Evolutionary conservation across 2,329 filamentous ascomycete genomes (phyloP), one percentile per base, ranked within the genome.

Genomic region (Mycosphaerella arachidis): DNA sequence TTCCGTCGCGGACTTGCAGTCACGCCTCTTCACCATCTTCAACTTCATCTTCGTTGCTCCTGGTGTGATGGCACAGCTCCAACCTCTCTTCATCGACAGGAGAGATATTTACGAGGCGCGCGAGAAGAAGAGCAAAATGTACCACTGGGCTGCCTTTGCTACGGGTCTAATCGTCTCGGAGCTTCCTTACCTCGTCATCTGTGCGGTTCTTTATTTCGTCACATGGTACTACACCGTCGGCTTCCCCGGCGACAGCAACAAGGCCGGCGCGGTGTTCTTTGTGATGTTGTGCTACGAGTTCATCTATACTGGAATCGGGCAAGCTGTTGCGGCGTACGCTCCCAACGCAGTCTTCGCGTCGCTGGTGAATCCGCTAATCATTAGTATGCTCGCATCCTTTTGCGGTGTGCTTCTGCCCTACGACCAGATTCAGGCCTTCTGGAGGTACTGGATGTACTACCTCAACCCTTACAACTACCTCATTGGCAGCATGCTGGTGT

Each of bases 71-170:
- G 79, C 83, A 55, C 82, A 84, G 66, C 83, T 85, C 48, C 83
- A 85, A 72, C 84, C 84, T 2, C 76, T 82, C 48, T 86, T 86
- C 71, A 75, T 83, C 55, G 82, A 82, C 5, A 82, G 84, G 66
- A 79, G 83, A 30, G 78, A 82, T 10, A 75, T 86, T 8, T 86
- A 84, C 71, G 83, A 86, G 71, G 80, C 78, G 4, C 82, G 83
- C 54, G 83, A 86, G 69, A 79, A 83, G 35, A 82, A 86, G 1
- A 84, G 81, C 70, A 90, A 90, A 68, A 81, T 86, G 1, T 92
- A 92, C 75, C 89, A 86, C 0, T 92, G 89, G 89, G 79, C 84
- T 63, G 85, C 82, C 0, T 91, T 92, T 73, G 82, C 90, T 71
- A 76, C 87, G 0, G 83, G 86, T 67, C 88, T 90, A 67, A 83